Base-by-base conservation (phyloP, 768 basidiomycete species). In the Lanmaoa pseudosensibilis region DNA sequence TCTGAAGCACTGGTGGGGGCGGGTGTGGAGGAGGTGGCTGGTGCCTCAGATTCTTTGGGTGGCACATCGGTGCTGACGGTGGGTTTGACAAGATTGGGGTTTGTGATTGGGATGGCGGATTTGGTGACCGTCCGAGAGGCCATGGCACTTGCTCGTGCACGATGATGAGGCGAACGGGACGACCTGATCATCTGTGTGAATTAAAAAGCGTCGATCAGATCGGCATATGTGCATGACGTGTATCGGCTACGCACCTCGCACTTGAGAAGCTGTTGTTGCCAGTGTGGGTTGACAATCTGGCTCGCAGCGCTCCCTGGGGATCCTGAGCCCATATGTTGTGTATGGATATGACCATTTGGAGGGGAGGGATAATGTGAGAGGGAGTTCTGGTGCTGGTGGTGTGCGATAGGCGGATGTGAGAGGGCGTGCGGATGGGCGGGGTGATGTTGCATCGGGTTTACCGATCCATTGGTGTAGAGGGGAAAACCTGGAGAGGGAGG, bases 71-170 rank as follows among this genome's bases (percentile, higher is more conserved):
- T 48, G 27, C 18, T 50, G 75, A 67, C 27, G 52, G 40, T 55
- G 30, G 81, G 79, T 66, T 83, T 84, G 66, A 83, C 73, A 51
- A 78, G 76, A 62, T 93, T 95, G 19, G 95, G 94, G 72, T 98
- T 92, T 55, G 90, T 88, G 71, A 96, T 98, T 44, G 92, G 85
- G 58, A 97, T 90, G 39, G 92, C 91, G 32, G 90, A 83, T 74
- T 93, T 95, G 40, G 90, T 78, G 57, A 90, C 83, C 16, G 88
- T 90, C 46, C 97, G 85, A 19, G 92, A 89, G 36, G 94, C 92
- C 82, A 98, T 88, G 48, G 94, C 94, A 57, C 90, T 95, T n/a
- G 93, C 89, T 46, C 95, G 83, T 13, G 97, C 97, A 52, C 96
- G 87, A 68, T 97, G 94, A 71, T 98, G 94, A 0, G 94, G 92